Percentiles rank a stretch among this genome's conserved stretches.
phyloP scores from a whole-genome alignment of 2,329 filamentous ascomycete species.

The Neoarthrinium moseri region DNA sequence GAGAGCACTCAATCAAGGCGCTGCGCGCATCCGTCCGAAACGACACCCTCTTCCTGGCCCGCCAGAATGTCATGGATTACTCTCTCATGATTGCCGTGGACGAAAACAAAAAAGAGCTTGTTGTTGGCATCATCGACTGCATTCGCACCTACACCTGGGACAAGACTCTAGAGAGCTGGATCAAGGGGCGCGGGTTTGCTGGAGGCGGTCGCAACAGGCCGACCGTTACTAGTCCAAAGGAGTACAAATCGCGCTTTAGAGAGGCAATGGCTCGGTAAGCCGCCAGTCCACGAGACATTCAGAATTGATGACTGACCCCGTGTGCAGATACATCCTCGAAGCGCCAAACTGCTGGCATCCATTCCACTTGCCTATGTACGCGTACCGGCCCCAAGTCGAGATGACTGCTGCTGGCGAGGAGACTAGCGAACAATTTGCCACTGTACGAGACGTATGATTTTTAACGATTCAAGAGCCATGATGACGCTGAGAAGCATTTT shows the following conservation, averaged over 20 bases:
- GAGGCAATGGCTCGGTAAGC: slow-evolving; percentile 89
- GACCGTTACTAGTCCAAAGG: slow-evolving; percentile 94
- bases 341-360: slow-evolving; percentile 76
- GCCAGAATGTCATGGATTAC: slow-evolving; percentile 99
- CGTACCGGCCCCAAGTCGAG: slow-evolving; percentile 22
- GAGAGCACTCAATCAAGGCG: slow-evolving; percentile 94
- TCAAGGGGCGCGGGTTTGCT: slow-evolving; percentile 90
- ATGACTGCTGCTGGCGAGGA: slow-evolving; percentile 17
- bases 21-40: slow-evolving; percentile 93
- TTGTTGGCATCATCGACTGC: slow-evolving; percentile 97
- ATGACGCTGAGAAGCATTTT: background rate
- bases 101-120: slow-evolving; percentile 82
- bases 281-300: too few relatives aligned
- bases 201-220: slow-evolving; percentile 77
- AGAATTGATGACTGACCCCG: too few relatives aligned
- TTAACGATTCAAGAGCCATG: slow-evolving; percentile 2
- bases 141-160: slow-evolving; percentile 99
- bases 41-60: slow-evolving; percentile 90
- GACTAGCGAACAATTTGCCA: too few relatives aligned
- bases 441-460: background rate
- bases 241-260: slow-evolving; percentile 93
- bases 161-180: slow-evolving; percentile 99
- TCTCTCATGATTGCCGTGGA: slow-evolving; percentile 98
- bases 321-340: slow-evolving; percentile 66
- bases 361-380: slow-evolving; percentile 42